Percentiles rank a stretch among this genome's conserved stretches.
Evolutionary conservation across 1,139 yeast species (phyloP).

Genomic region (Pneumocystis wakefieldiae): DNA sequence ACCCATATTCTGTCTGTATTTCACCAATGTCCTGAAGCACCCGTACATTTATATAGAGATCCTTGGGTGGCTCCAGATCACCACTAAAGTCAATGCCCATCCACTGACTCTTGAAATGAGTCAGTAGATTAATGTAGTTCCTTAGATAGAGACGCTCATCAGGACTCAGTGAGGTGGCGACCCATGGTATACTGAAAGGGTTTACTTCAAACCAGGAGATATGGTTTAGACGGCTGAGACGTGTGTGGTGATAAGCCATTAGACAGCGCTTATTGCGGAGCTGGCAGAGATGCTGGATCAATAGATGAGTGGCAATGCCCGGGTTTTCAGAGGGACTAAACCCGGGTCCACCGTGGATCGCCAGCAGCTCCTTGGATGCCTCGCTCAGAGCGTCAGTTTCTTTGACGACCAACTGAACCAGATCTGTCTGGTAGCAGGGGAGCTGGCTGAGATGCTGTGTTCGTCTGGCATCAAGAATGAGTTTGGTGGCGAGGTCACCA

Average conservation of each 20-base stretch:
- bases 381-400: conserved; percentile 28
- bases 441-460: conserved; percentile 49
- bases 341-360: conserved; percentile 27
- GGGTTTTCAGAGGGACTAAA: conserved; percentile 27
- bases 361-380: conserved; percentile 34
- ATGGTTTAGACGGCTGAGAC: conserved; percentile 49
- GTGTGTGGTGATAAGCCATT: conserved; percentile 59
- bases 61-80: conserved; percentile 73
- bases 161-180: conserved; percentile 24
- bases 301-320: conserved; percentile 43
- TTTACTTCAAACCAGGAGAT: conserved; percentile 54
- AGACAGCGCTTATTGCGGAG: conserved; percentile 78
- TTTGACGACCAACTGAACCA: conserved; percentile 47
- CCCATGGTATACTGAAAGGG: conserved; percentile 10
- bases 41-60: conserved; percentile 82
- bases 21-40: conserved; percentile 93
- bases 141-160: conserved; percentile 68
- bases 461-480: conserved; percentile 72
- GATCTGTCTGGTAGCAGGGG: conserved; percentile 61
- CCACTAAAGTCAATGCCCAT: conserved; percentile 84
- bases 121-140: conserved; percentile 53
- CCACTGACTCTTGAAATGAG: conserved; percentile 63
- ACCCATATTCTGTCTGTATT: conserved; percentile 90
- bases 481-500: conserved; percentile 74
- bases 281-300: conserved; percentile 71